These are phyloP conservation scores for Ophiocordyceps camponoti-floridani DNA, from an alignment of 2,329 filamentous ascomycete genomes.

Conservation along the genomic window DNA sequence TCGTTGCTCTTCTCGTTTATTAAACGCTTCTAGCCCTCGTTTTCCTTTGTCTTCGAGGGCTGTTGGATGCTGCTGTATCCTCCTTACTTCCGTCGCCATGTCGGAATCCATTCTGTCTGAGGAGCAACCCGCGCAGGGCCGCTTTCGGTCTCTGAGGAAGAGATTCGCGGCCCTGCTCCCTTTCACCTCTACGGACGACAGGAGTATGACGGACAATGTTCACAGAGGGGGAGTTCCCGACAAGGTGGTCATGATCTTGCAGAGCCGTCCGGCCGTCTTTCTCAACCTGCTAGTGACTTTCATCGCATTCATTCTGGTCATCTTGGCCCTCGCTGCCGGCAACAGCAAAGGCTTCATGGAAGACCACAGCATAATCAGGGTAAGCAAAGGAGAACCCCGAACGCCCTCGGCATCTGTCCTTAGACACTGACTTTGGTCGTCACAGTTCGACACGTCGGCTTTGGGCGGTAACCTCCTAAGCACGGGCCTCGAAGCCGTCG, in stretches of 20 bases:
- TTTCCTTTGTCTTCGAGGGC: background rate
- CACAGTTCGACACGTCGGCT: background rate
- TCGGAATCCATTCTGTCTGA: background rate
- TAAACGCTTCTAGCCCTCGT: background rate
- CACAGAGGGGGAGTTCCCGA: background rate
- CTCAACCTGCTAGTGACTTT: background rate
- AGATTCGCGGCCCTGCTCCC: background rate
- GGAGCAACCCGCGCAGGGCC: background rate
- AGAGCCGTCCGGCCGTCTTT: background rate
- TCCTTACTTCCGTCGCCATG: background rate
- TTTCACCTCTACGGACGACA: background rate
- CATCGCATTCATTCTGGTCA: background rate
- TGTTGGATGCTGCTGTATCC: background rate
- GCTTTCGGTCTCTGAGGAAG: background rate
- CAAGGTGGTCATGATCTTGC: background rate
- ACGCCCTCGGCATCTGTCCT: background rate
- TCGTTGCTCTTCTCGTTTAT: background rate
- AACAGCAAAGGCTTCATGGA: background rate
- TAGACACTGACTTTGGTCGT: background rate
- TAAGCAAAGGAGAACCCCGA: background rate
- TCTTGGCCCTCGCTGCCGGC: background rate
- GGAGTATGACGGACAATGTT: background rate
- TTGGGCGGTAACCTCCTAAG: background rate
- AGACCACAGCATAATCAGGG: background rate
- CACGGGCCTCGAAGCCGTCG: background rate